phyloP scores from a whole-genome alignment of 2,329 filamentous ascomycete genomes.

The Fusarium sororula region DNA sequence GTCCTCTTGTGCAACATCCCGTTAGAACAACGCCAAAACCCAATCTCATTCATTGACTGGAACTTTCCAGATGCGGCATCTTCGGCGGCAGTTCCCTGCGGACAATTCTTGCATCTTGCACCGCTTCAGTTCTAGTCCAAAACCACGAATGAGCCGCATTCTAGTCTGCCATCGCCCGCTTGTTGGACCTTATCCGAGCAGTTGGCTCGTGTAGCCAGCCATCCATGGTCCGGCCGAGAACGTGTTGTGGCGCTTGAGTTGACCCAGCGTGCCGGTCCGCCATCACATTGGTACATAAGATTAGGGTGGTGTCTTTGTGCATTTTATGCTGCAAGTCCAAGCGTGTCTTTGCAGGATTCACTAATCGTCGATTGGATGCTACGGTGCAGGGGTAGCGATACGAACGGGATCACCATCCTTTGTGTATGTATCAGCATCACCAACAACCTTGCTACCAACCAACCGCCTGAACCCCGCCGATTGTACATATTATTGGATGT shows the following conservation, averaged over 20 bases:
- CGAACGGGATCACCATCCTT: background rate
- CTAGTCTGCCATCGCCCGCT: background rate
- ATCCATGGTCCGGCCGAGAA: constrained; percentile 1
- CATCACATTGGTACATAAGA: background rate
- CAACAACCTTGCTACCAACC: background rate
- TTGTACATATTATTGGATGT: background rate
- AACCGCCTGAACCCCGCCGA: background rate
- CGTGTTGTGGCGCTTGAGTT: constrained; percentile 9
- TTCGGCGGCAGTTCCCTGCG: no score
- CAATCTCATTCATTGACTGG: background rate
- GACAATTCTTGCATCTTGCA: background rate
- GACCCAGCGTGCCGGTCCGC: background rate
- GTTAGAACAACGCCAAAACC: background rate
- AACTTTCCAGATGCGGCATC: constrained; percentile 10
- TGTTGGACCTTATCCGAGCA: background rate
- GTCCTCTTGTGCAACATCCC: background rate
- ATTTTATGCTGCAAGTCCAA: background rate
- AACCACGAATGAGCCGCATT: background rate
- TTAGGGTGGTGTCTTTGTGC: background rate
- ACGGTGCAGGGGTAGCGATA: background rate
- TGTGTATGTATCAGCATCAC: background rate
- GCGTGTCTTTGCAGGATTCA: background rate
- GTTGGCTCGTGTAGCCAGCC: background rate
- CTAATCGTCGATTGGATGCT: background rate
- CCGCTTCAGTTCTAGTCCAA: background rate